Conservation (phyloP, 441 rosid genomes). For the Melianthus villosus region DNA sequence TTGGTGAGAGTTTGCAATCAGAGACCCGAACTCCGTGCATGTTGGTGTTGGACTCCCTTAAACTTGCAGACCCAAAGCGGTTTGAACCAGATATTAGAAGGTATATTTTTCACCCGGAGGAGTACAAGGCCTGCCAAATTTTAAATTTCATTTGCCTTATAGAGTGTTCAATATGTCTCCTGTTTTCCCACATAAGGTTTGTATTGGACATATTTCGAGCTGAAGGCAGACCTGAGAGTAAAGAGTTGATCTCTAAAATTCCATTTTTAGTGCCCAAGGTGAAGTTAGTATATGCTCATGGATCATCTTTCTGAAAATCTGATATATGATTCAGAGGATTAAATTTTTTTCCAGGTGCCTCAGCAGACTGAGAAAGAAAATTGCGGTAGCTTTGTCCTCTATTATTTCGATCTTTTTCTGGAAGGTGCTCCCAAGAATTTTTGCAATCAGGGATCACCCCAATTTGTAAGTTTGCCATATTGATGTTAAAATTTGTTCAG, state of each 20-base stretch:
- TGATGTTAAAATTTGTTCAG: too few relatives aligned
- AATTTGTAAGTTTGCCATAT: slow-evolving; percentile 38
- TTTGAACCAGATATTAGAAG: slow-evolving; percentile 63
- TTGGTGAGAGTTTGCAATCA: slow-evolving; percentile 39
- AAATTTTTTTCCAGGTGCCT: slow-evolving; percentile 46
- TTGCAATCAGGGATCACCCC: slow-evolving; percentile 24
- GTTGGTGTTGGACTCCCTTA: slow-evolving; percentile 66
- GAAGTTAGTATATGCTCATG: not conserved
- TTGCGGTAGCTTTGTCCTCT: slow-evolving; percentile 73
- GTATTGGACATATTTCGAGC: slow-evolving; percentile 42
- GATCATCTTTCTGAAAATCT: too few relatives aligned
- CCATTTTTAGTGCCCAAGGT: slow-evolving; percentile 63
- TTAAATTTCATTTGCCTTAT: slow-evolving; percentile 1
- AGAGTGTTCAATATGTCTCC: slow-evolving; percentile 2
- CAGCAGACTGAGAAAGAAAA: slow-evolving; percentile 64
- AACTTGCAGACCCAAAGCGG: slow-evolving; percentile 32
- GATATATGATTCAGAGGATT: not conserved
- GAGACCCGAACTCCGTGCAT: slow-evolving; percentile 44
- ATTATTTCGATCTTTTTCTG: slow-evolving; percentile 50
- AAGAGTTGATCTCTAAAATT: slow-evolving; percentile 23
- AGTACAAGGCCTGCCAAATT: not conserved
- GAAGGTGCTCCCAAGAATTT: slow-evolving; percentile 42
- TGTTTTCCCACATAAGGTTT: slow-evolving; percentile 33
- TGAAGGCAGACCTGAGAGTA: slow-evolving; percentile 39
- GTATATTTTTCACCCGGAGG: slow-evolving; percentile 14